Base-by-base conservation (phyloP, 2,329 filamentous ascomycete species). In the Blumeria hordei region DNA sequence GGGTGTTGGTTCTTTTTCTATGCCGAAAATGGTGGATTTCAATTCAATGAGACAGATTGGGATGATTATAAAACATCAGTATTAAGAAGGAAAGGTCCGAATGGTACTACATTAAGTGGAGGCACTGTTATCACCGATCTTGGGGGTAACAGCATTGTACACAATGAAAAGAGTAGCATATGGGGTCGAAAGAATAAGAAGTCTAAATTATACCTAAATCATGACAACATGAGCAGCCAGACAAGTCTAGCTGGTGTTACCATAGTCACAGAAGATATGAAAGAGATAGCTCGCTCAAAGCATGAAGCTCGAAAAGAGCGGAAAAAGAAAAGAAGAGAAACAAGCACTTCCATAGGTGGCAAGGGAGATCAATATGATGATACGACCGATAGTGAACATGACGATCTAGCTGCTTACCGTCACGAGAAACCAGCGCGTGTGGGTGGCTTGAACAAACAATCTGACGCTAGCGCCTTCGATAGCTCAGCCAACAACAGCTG, bases 1-100 rank as follows among this genome's bases (percentile, higher is more conserved):
- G 77, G 75, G 28, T 87, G 96, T 64, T 98, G 92, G 88, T 95
- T 98, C 75, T 96, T 98, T 76, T 94, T 94, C 75, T 93, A 86
- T 84, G 90, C 90, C 56, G 90, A 85, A 70, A 94, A 96, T 62
- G 92, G 92, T 58, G 92, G 92, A 12, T 95, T 96, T 71, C 72
- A 84, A 59, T 96, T 88, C 74, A 76, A 76, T 50, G 72, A 93
- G 59, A 74, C 78, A 37, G 92, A 98, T 69, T 98, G 92, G 90
- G 90, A 96, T 6, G 92, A 98, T 64, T 98, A 98, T 77, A 96
- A 96, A 67, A 83, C 84, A 1, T 95, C 90, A 0, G 92, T 98
- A 1, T 70, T 98, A 49, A 78, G 92, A 44, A 83, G 88, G 54
- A 88, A 83, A 64, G 88, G 88, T 0, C 87, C 88, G 5, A 88